Percentiles rank a stretch among this genome's conserved stretches.
phyloP scores from a whole-genome alignment of 2,329 filamentous ascomycete species.

The Pleoardoris graminearum region DNA sequence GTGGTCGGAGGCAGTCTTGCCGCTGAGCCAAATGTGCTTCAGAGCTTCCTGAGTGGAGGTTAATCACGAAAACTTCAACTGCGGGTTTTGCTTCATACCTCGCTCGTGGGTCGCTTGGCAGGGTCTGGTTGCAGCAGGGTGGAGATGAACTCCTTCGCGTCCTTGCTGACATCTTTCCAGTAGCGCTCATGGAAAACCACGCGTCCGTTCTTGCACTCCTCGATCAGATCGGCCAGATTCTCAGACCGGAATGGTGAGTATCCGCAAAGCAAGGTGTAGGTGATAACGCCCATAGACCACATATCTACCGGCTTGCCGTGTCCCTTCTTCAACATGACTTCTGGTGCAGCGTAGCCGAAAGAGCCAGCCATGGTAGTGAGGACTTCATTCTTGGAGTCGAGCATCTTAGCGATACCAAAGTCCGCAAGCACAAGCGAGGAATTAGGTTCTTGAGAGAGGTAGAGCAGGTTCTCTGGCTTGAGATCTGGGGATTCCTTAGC shows the following conservation, averaged over 20 bases:
- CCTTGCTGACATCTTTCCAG: slow-evolving; percentile 95
- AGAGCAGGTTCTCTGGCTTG: slow-evolving; percentile 96
- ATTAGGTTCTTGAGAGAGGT: slow-evolving; percentile 74
- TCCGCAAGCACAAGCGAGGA: slow-evolving; percentile 93
- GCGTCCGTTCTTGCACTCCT: slow-evolving; percentile 82
- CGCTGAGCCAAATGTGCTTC: slow-evolving; percentile 84
- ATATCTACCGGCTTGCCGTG: slow-evolving; percentile 99
- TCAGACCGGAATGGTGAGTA: slow-evolving; percentile 98
- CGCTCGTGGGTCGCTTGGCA: slow-evolving; percentile 74
- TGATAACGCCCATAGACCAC: slow-evolving; percentile 99
- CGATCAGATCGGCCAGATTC: slow-evolving; percentile 87
- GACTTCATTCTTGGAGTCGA: slow-evolving; percentile 86
- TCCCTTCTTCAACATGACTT: slow-evolving; percentile 97
- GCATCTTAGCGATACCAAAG: slow-evolving; percentile 98
- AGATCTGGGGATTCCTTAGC: slow-evolving; percentile 65
- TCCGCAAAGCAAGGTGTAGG: slow-evolving; percentile 95
- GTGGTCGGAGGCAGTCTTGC: slow-evolving; percentile 89
- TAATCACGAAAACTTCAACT: slow-evolving; percentile 8
- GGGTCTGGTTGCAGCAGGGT: slow-evolving; percentile 78
- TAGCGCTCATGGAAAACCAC: slow-evolving; percentile 97
- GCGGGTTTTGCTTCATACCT: slow-evolving; percentile 55
- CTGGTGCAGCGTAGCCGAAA: slow-evolving; percentile 95
- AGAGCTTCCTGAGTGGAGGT: slow-evolving; percentile 66
- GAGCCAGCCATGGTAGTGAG: slow-evolving; percentile 98
- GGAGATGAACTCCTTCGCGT: slow-evolving; percentile 94